Percentiles rank a stretch among this genome's conserved stretches.
Evolutionary conservation across 495 filamentous ascomycete genomes (phyloP).

Genomic region (Neurospora terricola): DNA sequence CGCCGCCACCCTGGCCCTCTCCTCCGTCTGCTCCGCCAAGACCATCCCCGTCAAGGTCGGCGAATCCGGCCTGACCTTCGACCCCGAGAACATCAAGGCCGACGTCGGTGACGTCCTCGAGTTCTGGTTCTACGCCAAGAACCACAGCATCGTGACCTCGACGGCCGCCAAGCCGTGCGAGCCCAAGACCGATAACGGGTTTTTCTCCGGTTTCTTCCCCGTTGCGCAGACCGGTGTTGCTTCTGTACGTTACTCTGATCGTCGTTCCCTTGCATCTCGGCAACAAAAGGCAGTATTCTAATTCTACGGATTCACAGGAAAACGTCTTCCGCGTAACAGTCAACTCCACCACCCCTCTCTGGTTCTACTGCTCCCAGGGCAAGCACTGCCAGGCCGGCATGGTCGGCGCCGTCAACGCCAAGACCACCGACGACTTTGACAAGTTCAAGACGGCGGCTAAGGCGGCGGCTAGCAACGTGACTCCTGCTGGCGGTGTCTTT

Average conservation of each 20-base stretch:
- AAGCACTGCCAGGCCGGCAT: conserved; percentile 27
- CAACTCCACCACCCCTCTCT: conserved; percentile 43
- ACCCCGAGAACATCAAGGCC: conserved; percentile 26
- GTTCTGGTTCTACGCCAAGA: conserved; percentile 41
- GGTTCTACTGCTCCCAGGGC: conserved; percentile 42
- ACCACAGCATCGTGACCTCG: conserved; percentile 42
- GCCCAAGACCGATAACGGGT: conserved; percentile 25
- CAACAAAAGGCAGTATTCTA: not conserved
- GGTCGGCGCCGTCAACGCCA: conserved; percentile 27
- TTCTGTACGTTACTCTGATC: conserved; percentile 13
- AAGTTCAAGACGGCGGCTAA: conserved; percentile 11
- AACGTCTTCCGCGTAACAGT: conserved; percentile 39
- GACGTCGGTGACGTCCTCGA: conserved; percentile 38
- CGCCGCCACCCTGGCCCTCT: conserved; percentile 5
- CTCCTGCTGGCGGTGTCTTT: conserved; percentile 5
- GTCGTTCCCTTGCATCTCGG: not conserved
- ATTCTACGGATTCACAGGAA: conserved; percentile 4
- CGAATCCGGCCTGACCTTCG: conserved; percentile 20
- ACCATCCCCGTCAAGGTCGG: conserved; percentile 18
- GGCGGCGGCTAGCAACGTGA: conserved; percentile 8
- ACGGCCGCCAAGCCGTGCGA: conserved; percentile 37
- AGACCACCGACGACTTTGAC: conserved; percentile 4
- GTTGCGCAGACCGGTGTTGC: conserved; percentile 7
- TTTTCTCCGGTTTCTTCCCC: conserved; percentile 40
- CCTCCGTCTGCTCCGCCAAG: conserved; percentile 11